A percentile compares a stretch with the other conserved stretches of the same genome.
Conservation (phyloP, 2,329 filamentous ascomycete species). For the Talaromyces rugulosus region DNA sequence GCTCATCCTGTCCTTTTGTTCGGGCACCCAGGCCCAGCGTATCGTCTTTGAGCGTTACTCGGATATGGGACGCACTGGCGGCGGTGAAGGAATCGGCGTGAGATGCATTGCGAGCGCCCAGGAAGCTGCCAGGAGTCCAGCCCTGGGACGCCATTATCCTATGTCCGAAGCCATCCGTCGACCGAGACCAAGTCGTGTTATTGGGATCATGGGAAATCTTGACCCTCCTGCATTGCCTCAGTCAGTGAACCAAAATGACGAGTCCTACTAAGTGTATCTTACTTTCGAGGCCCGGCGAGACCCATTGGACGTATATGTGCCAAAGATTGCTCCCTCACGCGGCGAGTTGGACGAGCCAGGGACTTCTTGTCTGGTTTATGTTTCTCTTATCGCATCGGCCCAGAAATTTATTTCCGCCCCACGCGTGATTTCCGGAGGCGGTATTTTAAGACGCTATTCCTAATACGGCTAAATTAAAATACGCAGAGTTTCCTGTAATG, state of each 20-base stretch:
- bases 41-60: conserved; percentile 82
- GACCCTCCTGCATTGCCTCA: conserved; percentile 44
- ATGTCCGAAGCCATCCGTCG: conserved; percentile 80
- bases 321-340: neutral
- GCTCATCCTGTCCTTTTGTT: conserved; percentile 61
- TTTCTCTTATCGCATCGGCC: neutral
- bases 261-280: conserved; percentile 17
- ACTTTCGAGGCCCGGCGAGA: conserved; percentile 66
- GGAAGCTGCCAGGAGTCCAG: conserved; percentile 79
- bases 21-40: conserved; percentile 84
- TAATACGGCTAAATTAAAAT: neutral
- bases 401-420: neutral
- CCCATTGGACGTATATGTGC: conserved; percentile 51
- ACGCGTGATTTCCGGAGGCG: neutral
- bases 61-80: conserved; percentile 80
- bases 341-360: neutral
- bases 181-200: conserved; percentile 87
- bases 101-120: conserved; percentile 71
- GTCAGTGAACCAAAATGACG: conserved; percentile 2
- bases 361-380: neutral
- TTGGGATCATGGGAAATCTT: conserved; percentile 91
- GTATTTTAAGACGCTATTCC: neutral
- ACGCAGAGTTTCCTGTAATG: neutral
- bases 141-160: conserved; percentile 83
- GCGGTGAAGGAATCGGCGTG: conserved; percentile 74